Percentiles rank a stretch among this genome's conserved stretches.
Conservation (phyloP, 495 filamentous ascomycete genomes). For the Trypethelium eluteriae region DNA sequence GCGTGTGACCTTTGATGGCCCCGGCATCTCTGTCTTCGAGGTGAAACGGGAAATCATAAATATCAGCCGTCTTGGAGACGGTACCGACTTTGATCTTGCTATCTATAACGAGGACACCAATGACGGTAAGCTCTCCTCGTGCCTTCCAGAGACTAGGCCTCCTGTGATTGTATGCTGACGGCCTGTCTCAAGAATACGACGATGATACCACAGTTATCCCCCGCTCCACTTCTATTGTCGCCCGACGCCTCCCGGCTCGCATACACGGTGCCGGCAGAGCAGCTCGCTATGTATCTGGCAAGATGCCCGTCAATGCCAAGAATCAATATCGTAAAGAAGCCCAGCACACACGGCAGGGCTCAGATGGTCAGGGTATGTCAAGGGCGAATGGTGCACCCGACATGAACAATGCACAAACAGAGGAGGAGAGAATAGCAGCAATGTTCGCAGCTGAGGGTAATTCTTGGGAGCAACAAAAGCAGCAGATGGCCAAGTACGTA, state of each 20-base stretch:
- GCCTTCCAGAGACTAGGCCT: conserved; percentile 12
- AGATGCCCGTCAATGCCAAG: conserved; percentile 87
- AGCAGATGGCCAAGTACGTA: conserved; percentile 77
- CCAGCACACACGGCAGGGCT: conserved; percentile 11
- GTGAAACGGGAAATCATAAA: conserved; percentile 96
- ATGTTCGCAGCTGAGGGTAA: conserved; percentile 79
- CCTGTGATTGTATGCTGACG: neutral
- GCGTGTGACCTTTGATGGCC: conserved; percentile 93
- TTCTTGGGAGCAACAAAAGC: conserved; percentile 79
- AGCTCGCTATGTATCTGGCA: conserved; percentile 91
- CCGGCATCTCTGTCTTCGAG: conserved; percentile 96
- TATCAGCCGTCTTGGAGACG: conserved; percentile 85
- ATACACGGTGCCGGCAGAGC: conserved; percentile 77
- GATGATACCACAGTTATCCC: conserved; percentile 95
- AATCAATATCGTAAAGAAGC: conserved; percentile 67
- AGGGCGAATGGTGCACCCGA: conserved; percentile 51
- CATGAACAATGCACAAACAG: conserved; percentile 66
- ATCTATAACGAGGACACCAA: conserved; percentile 85
- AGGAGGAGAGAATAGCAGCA: conserved; percentile 84
- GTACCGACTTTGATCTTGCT: conserved; percentile 90
- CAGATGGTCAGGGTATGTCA: conserved; percentile 15
- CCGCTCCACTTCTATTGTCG: conserved; percentile 86
- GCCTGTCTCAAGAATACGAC: conserved; percentile 65
- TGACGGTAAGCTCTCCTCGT: conserved; percentile 60
- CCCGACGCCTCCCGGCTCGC: conserved; percentile 73